Percentiles rank a stretch among this genome's conserved stretches.
Conservation (phyloP, 139 green algal genomes). For the Volvox reticuliferus region DNA sequence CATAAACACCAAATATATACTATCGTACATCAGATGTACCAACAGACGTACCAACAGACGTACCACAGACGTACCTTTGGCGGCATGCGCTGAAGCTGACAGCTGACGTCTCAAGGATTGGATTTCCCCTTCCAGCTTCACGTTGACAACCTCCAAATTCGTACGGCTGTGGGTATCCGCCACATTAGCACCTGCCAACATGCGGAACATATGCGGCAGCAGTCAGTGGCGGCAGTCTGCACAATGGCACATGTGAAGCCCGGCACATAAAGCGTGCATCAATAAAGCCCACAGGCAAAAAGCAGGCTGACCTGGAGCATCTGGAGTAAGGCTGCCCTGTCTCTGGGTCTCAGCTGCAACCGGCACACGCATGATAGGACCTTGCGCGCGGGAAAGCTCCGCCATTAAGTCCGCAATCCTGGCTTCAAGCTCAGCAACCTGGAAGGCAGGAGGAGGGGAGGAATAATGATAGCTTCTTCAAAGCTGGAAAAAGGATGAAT, state of each 20-base stretch:
- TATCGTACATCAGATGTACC: no score
- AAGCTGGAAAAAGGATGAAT: no score
- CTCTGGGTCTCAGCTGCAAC: neutral
- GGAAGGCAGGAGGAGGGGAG: neutral
- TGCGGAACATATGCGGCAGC: no score
- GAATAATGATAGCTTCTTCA: no score
- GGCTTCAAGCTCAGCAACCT: constrained; percentile 26
- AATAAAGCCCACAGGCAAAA: no score
- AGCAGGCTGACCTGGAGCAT: no score
- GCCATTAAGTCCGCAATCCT: neutral
- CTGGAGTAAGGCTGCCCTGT: no score
- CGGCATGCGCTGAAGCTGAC: neutral
- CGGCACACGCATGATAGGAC: neutral
- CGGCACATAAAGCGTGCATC: no score
- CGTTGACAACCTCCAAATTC: constrained; percentile 8
- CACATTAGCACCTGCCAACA: neutral
- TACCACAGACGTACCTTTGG: neutral
- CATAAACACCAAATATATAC: no score
- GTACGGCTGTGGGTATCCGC: neutral
- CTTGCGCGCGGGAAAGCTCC: neutral
- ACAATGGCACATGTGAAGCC: no score
- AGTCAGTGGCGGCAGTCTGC: no score
- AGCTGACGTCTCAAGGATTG: constrained; percentile 7
- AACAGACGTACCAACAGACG: no score
- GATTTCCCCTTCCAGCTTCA: constrained; percentile 1